Evolutionary conservation across 306 rosid genomes (phyloP).

Genomic region (Sphenostylis stenocarpa): DNA sequence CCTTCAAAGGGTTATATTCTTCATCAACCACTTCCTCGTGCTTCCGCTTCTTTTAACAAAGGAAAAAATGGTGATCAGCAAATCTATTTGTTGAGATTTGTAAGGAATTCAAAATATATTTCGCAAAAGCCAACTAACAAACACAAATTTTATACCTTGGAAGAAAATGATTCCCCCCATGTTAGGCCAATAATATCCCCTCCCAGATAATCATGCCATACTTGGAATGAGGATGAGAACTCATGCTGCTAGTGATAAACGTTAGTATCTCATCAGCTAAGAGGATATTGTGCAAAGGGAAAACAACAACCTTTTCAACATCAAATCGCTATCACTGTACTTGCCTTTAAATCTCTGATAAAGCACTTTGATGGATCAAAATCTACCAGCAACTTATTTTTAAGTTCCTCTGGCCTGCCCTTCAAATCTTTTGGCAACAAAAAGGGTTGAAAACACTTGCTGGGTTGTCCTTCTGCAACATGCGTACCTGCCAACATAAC

Average conservation of each 20-base stretch:
- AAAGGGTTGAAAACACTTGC: slow-evolving; percentile 71
- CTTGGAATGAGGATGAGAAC: slow-evolving; percentile 58
- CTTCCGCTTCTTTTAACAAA: slow-evolving; percentile 65
- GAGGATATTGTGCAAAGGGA: background rate
- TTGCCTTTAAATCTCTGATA: slow-evolving; percentile 77
- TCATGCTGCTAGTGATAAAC: slow-evolving; percentile 53
- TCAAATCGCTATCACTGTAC: slow-evolving; percentile 28
- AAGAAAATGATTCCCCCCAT: slow-evolving; percentile 57
- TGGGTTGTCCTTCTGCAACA: slow-evolving; percentile 65
- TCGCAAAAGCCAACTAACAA: background rate
- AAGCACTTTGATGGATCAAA: slow-evolving; percentile 80
- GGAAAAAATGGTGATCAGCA: background rate
- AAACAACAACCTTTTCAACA: background rate
- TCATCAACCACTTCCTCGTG: slow-evolving; percentile 54
- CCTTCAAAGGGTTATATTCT: slow-evolving; percentile 48
- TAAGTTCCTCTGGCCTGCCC: slow-evolving; percentile 57
- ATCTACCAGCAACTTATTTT: slow-evolving; percentile 70
- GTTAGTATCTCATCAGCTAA: slow-evolving; percentile 22
- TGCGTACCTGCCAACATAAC: slow-evolving; percentile 55
- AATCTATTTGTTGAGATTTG: slow-evolving; percentile 1
- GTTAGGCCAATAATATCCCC: slow-evolving; percentile 94
- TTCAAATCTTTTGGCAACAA: slow-evolving; percentile 66
- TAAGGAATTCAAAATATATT: background rate
- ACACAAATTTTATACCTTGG: slow-evolving; percentile 58
- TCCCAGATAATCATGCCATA: slow-evolving; percentile 94